phyloP scores from a whole-genome alignment of 1,139 yeast genomes.

The Taphrina deformans region DNA sequence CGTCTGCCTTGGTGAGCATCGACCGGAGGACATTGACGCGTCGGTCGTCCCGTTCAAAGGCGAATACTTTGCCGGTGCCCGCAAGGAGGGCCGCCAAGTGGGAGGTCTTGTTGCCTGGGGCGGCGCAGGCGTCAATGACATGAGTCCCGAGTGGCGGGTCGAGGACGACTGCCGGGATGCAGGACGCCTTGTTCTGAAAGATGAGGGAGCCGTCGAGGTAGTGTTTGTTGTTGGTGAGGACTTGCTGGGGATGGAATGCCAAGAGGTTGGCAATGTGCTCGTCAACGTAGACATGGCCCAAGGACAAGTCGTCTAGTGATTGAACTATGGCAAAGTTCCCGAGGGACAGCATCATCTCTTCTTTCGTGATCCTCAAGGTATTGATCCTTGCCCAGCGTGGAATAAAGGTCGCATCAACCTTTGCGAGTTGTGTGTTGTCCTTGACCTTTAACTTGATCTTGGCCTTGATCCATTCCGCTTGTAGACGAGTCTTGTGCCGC shows the following conservation, averaged over 20 bases:
- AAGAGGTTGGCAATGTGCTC: slow-evolving; percentile 63
- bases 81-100: slow-evolving; percentile 70
- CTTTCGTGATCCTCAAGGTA: slow-evolving; percentile 52
- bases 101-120: slow-evolving; percentile 97
- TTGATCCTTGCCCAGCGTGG: slow-evolving; percentile 87
- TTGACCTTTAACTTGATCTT: slow-evolving; percentile 50
- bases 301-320: slow-evolving; percentile 52
- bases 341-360: slow-evolving; percentile 51
- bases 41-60: slow-evolving; percentile 80
- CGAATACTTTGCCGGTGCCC: slow-evolving; percentile 54
- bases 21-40: slow-evolving; percentile 70
- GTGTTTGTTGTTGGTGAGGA: slow-evolving; percentile 15
- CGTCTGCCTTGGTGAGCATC: slow-evolving; percentile 82
- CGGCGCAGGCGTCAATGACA: slow-evolving; percentile 92
- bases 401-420: slow-evolving; percentile 48
- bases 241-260: slow-evolving; percentile 55
- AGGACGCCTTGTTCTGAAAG: slow-evolving; percentile 93
- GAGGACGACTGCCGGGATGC: slow-evolving; percentile 88
- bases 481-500: slow-evolving; percentile 72
- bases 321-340: slow-evolving; percentile 49
- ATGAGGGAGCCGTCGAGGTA: slow-evolving; percentile 76
- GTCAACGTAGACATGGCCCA: slow-evolving; percentile 48
- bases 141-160: slow-evolving; percentile 56
- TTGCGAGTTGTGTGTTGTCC: slow-evolving; percentile 35
- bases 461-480: slow-evolving; percentile 76